Conservation (phyloP, 352 stramenopile species). For the Pythium dissimile region DNA sequence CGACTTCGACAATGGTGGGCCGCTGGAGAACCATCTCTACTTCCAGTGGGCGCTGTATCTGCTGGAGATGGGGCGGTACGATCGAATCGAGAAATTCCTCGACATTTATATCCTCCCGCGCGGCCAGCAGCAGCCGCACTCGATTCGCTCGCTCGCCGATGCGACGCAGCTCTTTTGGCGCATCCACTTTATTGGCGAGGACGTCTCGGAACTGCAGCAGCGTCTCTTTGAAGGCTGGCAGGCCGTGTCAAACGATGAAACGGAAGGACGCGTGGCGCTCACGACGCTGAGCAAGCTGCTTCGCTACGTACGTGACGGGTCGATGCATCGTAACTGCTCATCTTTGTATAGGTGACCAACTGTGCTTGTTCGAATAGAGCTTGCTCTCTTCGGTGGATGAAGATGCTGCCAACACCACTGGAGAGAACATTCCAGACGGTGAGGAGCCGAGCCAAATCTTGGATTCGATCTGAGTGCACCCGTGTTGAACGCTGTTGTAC, state of each 20-base stretch:
- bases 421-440: constrained; percentile 26
- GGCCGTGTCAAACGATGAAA: constrained; percentile 26
- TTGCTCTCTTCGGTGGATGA: constrained; percentile 50
- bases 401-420: constrained; percentile 28
- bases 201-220: constrained; percentile 48
- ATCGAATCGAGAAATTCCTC: constrained; percentile 79
- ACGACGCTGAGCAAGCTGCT: constrained; percentile 49
- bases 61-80: constrained; percentile 76
- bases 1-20: constrained; percentile 69
- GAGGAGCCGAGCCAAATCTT: too few relatives aligned
- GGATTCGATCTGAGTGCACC: too few relatives aligned
- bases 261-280: constrained; percentile 31
- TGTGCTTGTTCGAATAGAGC: constrained; percentile 28
- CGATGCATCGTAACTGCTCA: neutral
- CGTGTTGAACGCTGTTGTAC: too few relatives aligned
- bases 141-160: constrained; percentile 57
- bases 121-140: constrained; percentile 41
- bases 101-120: constrained; percentile 65
- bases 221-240: constrained; percentile 57
- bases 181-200: constrained; percentile 69
- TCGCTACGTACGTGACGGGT: constrained; percentile 40
- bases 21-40: constrained; percentile 70
- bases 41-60: constrained; percentile 84
- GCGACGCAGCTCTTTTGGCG: constrained; percentile 84
- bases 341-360: neutral